These are phyloP conservation scores for Globisporangium paddicum DNA, from an alignment of 352 stramenopile species.

Conservation along the genomic window DNA sequence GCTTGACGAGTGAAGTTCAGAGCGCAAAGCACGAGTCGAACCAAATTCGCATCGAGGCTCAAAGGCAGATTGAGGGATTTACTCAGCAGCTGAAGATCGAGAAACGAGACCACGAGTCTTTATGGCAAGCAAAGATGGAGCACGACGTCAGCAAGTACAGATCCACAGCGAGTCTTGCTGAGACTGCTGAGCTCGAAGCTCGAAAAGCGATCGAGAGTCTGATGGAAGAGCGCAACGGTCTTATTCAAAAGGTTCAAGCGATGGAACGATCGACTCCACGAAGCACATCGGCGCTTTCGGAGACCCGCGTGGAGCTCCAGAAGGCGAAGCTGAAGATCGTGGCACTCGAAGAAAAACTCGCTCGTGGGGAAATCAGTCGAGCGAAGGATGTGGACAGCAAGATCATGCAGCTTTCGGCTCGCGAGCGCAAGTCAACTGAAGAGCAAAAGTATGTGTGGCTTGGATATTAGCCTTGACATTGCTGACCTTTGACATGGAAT, in stretches of 20 bases:
- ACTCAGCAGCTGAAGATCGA: not conserved
- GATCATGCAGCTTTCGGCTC: slow-evolving; percentile 19
- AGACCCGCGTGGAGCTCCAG: slow-evolving; percentile 42
- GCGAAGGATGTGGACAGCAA: slow-evolving; percentile 39
- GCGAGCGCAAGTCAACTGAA: slow-evolving; percentile 31
- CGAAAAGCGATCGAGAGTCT: slow-evolving; percentile 12
- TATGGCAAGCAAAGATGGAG: not conserved
- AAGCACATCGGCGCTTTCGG: slow-evolving; percentile 17
- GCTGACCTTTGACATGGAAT: not conserved
- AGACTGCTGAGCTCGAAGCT: slow-evolving; percentile 9
- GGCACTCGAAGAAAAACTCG: slow-evolving; percentile 38
- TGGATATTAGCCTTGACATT: not conserved
- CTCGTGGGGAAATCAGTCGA: slow-evolving; percentile 16
- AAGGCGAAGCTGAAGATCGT: slow-evolving; percentile 48
- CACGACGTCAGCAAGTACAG: slow-evolving; percentile 4
- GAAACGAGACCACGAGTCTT: not conserved
- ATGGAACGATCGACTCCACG: slow-evolving; percentile 11
- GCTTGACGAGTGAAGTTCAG: not conserved
- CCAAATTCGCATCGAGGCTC: not conserved
- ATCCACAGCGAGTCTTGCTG: slow-evolving; percentile 10
- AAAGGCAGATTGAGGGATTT: not conserved
- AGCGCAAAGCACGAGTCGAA: not conserved
- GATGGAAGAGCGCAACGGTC: slow-evolving; percentile 18
- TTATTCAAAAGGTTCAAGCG: slow-evolving; percentile 16
- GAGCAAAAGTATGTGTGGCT: slow-evolving; percentile 39